A percentile compares a stretch with the other conserved stretches of the same genome.
phyloP scores from a whole-genome alignment of 805 yeast genomes.

The Sugiyamaella smithiae region DNA sequence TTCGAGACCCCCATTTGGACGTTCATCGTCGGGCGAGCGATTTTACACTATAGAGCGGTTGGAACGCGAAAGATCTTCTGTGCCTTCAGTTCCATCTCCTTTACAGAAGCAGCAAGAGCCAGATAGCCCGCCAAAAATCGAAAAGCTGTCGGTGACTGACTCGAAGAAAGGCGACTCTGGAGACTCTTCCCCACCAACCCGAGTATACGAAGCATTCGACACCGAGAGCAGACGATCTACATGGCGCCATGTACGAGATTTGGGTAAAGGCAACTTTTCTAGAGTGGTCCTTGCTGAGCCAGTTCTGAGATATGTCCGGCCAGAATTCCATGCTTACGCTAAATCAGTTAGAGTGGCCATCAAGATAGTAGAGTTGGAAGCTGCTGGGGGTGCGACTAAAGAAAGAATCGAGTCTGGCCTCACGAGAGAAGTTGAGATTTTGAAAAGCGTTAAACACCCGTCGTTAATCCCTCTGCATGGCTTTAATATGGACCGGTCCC shows the following conservation, averaged over 20 bases:
- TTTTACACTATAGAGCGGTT: constrained; percentile 1
- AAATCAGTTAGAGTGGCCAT: constrained; percentile 54
- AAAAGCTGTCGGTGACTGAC: background rate
- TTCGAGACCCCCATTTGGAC: constrained; percentile 8
- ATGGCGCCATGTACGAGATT: constrained; percentile 32
- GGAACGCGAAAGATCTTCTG: constrained; percentile 7
- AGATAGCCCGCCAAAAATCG: constrained; percentile 4
- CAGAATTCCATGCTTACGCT: constrained; percentile 25
- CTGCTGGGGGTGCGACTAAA: constrained; percentile 41
- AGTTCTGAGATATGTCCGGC: constrained; percentile 29
- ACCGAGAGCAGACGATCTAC: constrained; percentile 22
- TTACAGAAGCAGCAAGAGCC: background rate
- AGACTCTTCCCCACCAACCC: no score
- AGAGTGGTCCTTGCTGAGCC: constrained; percentile 39
- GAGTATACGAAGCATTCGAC: constrained; percentile 33
- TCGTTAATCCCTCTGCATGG: constrained; percentile 58
- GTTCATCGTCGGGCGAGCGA: constrained; percentile 10
- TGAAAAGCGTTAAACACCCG: constrained; percentile 58
- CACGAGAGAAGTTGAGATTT: constrained; percentile 69
- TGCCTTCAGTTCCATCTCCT: background rate
- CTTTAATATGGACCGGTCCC: constrained; percentile 37
- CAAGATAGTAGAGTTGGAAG: constrained; percentile 54
- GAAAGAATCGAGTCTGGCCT: constrained; percentile 59
- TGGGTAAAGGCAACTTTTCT: constrained; percentile 43
- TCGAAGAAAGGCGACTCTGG: background rate